phyloP scores from a whole-genome alignment of 2,329 filamentous ascomycete species.

The Beauveria medogensis region DNA sequence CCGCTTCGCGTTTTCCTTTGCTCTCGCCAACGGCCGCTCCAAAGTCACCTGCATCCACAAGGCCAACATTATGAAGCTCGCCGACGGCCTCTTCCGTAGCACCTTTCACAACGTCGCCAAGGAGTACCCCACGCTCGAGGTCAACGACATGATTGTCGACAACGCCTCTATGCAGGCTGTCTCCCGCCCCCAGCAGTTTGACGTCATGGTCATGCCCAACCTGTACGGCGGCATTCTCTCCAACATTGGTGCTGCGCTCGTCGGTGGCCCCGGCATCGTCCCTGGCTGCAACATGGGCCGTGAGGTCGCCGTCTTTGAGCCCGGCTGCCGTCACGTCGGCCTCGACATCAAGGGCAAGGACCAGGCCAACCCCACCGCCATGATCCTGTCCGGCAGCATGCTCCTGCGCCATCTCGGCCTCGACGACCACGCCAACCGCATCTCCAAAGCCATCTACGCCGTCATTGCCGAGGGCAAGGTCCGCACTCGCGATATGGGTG shows the following conservation, averaged over 20 bases:
- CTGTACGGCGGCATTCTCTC: slow-evolving; percentile 97
- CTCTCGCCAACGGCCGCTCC: slow-evolving; percentile 96
- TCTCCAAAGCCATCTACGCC: slow-evolving; percentile 74
- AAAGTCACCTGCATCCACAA: slow-evolving; percentile 99
- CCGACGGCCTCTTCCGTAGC: slow-evolving; percentile 96
- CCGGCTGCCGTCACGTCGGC: slow-evolving; percentile 97
- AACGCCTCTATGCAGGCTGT: slow-evolving; percentile 99
- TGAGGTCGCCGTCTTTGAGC: slow-evolving; percentile 96
- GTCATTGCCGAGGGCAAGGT: slow-evolving; percentile 82
- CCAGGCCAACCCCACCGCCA: slow-evolving; percentile 94
- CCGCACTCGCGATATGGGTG: slow-evolving; percentile 94
- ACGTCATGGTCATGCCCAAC: slow-evolving; percentile 99
- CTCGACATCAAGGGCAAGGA: slow-evolving; percentile 99
- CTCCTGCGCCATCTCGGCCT: slow-evolving; percentile 93
- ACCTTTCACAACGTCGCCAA: slow-evolving; percentile 91
- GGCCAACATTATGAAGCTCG: slow-evolving; percentile 99
- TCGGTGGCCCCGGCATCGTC: slow-evolving; percentile 93
- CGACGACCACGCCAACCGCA: slow-evolving; percentile 96
- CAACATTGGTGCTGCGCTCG: slow-evolving; percentile 95
- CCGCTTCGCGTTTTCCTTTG: slow-evolving; percentile 97
- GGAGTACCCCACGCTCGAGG: slow-evolving; percentile 92
- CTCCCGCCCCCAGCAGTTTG: slow-evolving; percentile 91
- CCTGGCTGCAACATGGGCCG: slow-evolving; percentile 99
- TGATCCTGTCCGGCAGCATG: slow-evolving; percentile 95
- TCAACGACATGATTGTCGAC: slow-evolving; percentile 99